Conservation (phyloP, 345 rosid species). For the Populus tremula region DNA sequence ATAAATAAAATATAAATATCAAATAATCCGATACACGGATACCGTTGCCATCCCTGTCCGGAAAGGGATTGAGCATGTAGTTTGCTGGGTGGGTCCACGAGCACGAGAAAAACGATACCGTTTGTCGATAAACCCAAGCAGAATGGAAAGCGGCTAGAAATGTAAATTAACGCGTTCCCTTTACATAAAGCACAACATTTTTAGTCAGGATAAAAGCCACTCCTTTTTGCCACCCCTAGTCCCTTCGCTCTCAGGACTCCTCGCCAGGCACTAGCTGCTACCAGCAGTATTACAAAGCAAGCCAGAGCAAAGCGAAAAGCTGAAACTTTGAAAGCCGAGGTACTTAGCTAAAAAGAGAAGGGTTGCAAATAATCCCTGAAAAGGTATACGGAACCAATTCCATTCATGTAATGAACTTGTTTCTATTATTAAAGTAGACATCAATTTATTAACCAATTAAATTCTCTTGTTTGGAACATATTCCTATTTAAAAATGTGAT, state of each 20-base stretch:
- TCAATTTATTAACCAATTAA: too few relatives aligned
- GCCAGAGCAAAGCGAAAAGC: background rate
- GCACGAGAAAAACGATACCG: background rate
- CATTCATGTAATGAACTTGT: too few relatives aligned
- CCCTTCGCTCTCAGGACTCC: background rate
- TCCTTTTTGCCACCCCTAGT: background rate
- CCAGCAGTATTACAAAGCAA: background rate
- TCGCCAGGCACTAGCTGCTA: background rate
- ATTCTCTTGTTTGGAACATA: too few relatives aligned
- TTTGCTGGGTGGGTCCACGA: too few relatives aligned
- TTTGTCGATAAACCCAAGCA: background rate
- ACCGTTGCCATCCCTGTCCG: too few relatives aligned
- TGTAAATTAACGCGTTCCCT: slow-evolving; percentile 8
- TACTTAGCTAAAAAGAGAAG: background rate
- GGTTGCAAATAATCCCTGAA: background rate
- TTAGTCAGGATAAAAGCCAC: slow-evolving; percentile 10
- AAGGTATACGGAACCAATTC: too few relatives aligned
- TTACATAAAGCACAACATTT: slow-evolving; percentile 1
- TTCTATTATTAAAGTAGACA: too few relatives aligned
- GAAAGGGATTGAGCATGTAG: too few relatives aligned
- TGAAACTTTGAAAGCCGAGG: background rate
- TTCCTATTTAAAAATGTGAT: too few relatives aligned
- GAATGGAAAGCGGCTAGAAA: background rate
- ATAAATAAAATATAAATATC: too few relatives aligned
- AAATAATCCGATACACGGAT: too few relatives aligned